Percentiles rank a stretch among this genome's conserved stretches.
Evolutionary conservation across 495 filamentous ascomycete genomes (phyloP).

Genomic region (Penicillium bovifimosum): DNA sequence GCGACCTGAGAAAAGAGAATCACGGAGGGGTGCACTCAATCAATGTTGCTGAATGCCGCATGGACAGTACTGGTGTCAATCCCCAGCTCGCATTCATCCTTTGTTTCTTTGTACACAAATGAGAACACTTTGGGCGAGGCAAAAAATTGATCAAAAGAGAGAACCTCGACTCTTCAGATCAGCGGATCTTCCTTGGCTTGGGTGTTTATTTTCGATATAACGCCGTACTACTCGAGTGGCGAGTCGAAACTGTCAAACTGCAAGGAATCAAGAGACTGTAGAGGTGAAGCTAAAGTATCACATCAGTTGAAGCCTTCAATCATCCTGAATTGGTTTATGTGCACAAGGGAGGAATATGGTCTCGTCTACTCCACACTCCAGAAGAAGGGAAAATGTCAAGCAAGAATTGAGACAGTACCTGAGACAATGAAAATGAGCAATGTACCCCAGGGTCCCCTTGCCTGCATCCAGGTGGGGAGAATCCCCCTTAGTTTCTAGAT

Average conservation of each 20-base stretch:
- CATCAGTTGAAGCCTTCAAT: background rate
- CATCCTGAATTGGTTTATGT: background rate
- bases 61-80: background rate
- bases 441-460: constrained; percentile 1
- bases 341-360: background rate
- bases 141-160: background rate
- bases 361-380: background rate
- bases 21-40: background rate
- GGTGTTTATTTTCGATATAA: background rate
- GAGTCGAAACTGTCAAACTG: background rate
- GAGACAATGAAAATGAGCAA: background rate
- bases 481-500: background rate
- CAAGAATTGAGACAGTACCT: background rate
- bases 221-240: background rate
- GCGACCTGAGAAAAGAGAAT: background rate
- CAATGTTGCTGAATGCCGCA: background rate
- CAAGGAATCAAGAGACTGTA: background rate
- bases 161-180: background rate
- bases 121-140: background rate
- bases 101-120: background rate
- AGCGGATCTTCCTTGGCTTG: background rate
- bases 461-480: background rate
- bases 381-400: background rate
- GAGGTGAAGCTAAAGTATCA: background rate
- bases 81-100: background rate